Conservation (phyloP, 2,329 filamentous ascomycete species). For the Didymella sp. region DNA sequence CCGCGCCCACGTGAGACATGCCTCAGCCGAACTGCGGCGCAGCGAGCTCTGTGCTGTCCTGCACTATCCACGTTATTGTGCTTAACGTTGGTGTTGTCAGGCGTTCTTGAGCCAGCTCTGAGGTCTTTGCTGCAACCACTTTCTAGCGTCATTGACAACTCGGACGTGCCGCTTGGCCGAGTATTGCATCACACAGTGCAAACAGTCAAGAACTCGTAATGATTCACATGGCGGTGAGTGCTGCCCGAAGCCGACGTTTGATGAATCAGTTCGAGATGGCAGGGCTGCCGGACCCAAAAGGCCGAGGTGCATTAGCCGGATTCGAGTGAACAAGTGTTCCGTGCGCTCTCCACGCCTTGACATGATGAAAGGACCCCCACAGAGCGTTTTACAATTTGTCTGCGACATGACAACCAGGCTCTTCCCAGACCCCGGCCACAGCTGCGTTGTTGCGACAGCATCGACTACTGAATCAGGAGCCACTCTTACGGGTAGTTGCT, state of each 20-base stretch:
- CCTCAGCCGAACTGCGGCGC: constrained; percentile 31
- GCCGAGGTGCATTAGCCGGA: constrained; percentile 46
- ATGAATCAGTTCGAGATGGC: constrained; percentile 40
- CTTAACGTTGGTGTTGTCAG: constrained; percentile 19
- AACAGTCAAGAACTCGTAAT: constrained; percentile 28
- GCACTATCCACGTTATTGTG: constrained; percentile 43
- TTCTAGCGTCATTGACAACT: constrained; percentile 6
- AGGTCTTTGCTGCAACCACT: constrained; percentile 8
- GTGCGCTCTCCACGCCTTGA: constrained; percentile 39
- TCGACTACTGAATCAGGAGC: constrained; percentile 30
- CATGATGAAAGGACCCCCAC: constrained; percentile 35
- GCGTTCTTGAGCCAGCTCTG: constrained; percentile 21
- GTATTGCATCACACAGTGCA: constrained; percentile 34
- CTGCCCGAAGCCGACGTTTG: constrained; percentile 39
- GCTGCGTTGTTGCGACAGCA: constrained; percentile 36
- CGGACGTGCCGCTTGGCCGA: constrained; percentile 25
- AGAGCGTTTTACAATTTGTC: constrained; percentile 30
- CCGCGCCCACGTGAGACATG: constrained; percentile 40
- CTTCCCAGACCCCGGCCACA: constrained; percentile 39
- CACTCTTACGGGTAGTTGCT: constrained; percentile 21
- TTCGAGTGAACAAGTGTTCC: constrained; percentile 44
- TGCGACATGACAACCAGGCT: constrained; percentile 40
- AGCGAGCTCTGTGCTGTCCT: constrained; percentile 39
- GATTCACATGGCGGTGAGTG: constrained; percentile 49
- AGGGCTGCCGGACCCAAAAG: constrained; percentile 39